phyloP scores from a whole-genome alignment of 768 basidiomycete species.

The Trametes cinnabarina region DNA sequence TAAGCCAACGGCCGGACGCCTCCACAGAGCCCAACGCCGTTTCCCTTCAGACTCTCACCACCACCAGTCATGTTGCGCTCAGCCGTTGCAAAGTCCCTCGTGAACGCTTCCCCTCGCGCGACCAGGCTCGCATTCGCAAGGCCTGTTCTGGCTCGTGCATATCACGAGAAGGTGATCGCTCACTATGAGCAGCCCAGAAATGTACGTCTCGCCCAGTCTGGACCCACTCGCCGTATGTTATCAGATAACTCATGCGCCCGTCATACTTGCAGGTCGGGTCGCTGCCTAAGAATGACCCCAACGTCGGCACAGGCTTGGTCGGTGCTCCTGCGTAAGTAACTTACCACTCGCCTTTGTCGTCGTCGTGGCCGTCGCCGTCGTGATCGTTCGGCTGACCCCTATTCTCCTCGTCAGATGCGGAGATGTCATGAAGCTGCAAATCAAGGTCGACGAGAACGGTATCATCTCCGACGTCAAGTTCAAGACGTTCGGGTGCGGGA shows the following conservation, averaged over 20 bases:
- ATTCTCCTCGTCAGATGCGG: slow-evolving; percentile 62
- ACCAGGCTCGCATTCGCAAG: slow-evolving; percentile 38
- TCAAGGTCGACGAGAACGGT: slow-evolving; percentile 91
- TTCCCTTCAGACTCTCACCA: slow-evolving; percentile 24
- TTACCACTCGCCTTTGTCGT: background rate
- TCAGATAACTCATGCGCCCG: slow-evolving; percentile 52
- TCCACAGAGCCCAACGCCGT: slow-evolving; percentile 12
- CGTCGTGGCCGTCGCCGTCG: background rate
- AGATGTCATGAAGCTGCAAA: slow-evolving; percentile 99
- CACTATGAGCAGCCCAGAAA: slow-evolving; percentile 98
- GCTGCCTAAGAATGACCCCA: slow-evolving; percentile 83
- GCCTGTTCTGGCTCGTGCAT: slow-evolving; percentile 63
- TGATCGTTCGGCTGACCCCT: slow-evolving; percentile 16
- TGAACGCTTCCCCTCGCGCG: slow-evolving; percentile 44
- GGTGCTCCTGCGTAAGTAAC: slow-evolving; percentile 88
- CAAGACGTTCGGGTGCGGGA: slow-evolving; percentile 99
- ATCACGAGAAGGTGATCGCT: slow-evolving; percentile 95
- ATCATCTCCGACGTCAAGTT: slow-evolving; percentile 99
- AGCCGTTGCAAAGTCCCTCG: slow-evolving; percentile 49
- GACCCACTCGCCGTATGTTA: slow-evolving; percentile 34
- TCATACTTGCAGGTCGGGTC: slow-evolving; percentile 77
- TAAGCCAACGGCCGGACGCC: slow-evolving; percentile 19
- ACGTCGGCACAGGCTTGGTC: slow-evolving; percentile 97
- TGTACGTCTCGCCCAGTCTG: slow-evolving; percentile 54
- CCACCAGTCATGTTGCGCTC: slow-evolving; percentile 69